Conservation (phyloP, 2,329 filamentous ascomycete genomes). For the Microdochium bolleyi region DNA sequence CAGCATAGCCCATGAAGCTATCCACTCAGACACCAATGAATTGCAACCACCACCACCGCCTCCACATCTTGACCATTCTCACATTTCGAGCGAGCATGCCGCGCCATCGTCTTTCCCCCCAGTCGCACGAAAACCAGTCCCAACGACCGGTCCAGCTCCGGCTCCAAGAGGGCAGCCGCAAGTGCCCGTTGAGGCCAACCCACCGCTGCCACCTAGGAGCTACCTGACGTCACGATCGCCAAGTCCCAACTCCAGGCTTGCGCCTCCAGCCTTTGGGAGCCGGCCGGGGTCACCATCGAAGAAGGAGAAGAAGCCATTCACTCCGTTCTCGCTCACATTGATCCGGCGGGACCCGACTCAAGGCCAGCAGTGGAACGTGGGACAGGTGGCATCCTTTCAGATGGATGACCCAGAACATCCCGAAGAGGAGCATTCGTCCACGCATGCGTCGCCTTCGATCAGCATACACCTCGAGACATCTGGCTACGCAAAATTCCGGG, state of each 20-base stretch:
- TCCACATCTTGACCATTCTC: not conserved
- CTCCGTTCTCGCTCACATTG: constrained; percentile 49
- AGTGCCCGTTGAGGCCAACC: not conserved
- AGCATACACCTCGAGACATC: constrained; percentile 44
- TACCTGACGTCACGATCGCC: not conserved
- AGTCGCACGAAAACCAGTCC: not conserved
- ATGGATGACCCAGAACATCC: constrained; percentile 27
- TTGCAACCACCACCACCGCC: not conserved
- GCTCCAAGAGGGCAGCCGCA: not conserved
- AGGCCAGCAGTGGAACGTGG: constrained; percentile 69
- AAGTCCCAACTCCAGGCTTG: not conserved
- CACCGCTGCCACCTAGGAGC: not conserved
- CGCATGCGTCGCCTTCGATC: constrained; percentile 31
- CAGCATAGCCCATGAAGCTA: not conserved
- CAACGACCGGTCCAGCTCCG: not conserved
- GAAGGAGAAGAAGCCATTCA: constrained; percentile 22
- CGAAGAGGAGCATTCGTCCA: constrained; percentile 16
- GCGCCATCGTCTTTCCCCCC: not conserved
- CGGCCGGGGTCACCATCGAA: constrained; percentile 31
- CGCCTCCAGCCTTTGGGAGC: not conserved
- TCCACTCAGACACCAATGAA: not conserved
- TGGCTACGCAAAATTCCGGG: constrained; percentile 50
- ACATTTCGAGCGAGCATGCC: not conserved
- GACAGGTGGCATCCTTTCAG: constrained; percentile 51
- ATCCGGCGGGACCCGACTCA: constrained; percentile 67